Evolutionary conservation across 148 eudicot species (phyloP).

Genomic region (Drosera capensis): DNA sequence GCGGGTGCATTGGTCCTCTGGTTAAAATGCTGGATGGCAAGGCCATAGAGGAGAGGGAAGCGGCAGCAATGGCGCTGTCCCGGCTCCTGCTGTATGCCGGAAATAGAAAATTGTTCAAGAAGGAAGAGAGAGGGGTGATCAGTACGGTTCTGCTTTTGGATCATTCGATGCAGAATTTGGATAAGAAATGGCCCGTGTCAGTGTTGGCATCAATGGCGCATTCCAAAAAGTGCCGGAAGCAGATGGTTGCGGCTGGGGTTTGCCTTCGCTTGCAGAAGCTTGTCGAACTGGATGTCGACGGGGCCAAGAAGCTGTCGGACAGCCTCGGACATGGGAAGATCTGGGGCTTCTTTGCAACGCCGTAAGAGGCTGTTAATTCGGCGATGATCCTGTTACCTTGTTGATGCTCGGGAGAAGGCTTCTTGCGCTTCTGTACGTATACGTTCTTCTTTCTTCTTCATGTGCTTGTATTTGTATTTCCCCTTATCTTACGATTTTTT

Average conservation of each 20-base stretch:
- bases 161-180: conserved; percentile 30
- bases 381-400: no score
- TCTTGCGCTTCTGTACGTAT: background rate
- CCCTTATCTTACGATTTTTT: no score
- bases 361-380: conserved; percentile 15
- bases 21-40: conserved; percentile 70
- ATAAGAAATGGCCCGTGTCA: conserved; percentile 52
- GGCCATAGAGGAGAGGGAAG: conserved; percentile 58
- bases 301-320: conserved; percentile 67
- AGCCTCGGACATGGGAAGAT: conserved; percentile 47
- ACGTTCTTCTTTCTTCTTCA: background rate
- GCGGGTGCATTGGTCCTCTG: conserved; percentile 45
- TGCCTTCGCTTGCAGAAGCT: conserved; percentile 47
- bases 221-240: conserved; percentile 61
- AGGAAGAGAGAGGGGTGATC: conserved; percentile 65
- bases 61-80: conserved; percentile 54
- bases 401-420: no score
- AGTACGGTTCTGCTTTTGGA: conserved; percentile 53
- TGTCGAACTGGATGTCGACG: conserved; percentile 57
- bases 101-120: conserved; percentile 43
- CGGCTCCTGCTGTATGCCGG: conserved; percentile 29
- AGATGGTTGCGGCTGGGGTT: conserved; percentile 58
- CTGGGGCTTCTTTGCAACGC: conserved; percentile 72
- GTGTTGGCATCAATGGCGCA: conserved; percentile 28
- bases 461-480: no score